Base-by-base conservation (phyloP, 2,329 filamentous ascomycete genomes). In the Dryadomyces quercivorus region DNA sequence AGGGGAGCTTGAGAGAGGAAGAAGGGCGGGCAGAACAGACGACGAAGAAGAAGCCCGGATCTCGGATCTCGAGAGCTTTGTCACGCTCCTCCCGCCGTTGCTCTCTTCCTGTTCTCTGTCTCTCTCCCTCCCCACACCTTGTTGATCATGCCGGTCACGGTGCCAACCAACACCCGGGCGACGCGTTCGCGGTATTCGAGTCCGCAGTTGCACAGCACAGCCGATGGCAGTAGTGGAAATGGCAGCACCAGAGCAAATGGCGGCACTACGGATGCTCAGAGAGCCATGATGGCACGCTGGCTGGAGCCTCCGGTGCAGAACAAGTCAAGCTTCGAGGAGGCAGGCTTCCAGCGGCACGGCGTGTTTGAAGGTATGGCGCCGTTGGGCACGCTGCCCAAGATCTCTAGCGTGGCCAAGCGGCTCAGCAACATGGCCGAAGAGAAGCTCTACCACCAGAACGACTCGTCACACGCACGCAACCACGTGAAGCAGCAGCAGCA, bases 291-390 rank as follows among this genome's bases (percentile, higher is more conserved):
- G 75, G 70, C 76, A 59, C 70, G 70, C 57, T 82, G 79, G 79
- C 67, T 82, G 59, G 79, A 82, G 64, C 78, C 78, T 12, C 70
- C 76, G 8, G 69, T 81, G 43, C 76, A 80, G 68, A 74, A 70
- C 67, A 80, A 77, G 67, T 65, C 90, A 12, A 92, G 86, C 65
- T 95, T 85, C 65, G 82, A 88, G 72, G 88, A 95, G 65, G 81
- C 77, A 55, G 86, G 86, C 47, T 77, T 93, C 61, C 74, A 85
- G 63, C 77, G 85, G 50, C 81, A 82, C 66, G 87, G 87, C 59
- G 86, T 94, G 18, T 74, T 94, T 56, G 84, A 88, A 68, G 84
- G 84, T 63, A 95, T 95, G 90, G 84, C 83, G 53, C 84, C 90
- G 26, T 72, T 95, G 55, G 90, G 90, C 44, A 77, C 82, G 54